A percentile compares a stretch with the other conserved stretches of the same genome.
Evolutionary conservation across 176 grass and related monocot genomes (phyloP).

Genomic region (Tuctoria greenei): DNA sequence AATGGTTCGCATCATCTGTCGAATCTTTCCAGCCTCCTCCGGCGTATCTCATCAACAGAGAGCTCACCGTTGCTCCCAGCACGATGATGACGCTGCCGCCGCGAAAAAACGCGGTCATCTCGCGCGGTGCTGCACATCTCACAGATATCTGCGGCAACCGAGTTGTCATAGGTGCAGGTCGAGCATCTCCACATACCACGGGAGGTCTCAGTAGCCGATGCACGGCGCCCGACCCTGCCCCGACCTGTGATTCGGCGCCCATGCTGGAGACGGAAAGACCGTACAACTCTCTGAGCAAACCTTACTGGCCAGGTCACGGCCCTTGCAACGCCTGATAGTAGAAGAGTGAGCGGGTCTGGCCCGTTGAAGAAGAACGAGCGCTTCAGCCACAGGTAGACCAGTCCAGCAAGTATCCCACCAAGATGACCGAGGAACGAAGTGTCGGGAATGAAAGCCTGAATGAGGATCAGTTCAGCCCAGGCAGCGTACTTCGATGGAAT

Average conservation of each 20-base stretch:
- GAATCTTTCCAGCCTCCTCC: conserved; percentile 76
- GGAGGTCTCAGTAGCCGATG: conserved; percentile 7
- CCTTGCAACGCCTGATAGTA: conserved; percentile 49
- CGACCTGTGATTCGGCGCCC: conserved; percentile 34
- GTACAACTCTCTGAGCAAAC: conserved; percentile 44
- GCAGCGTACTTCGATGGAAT: conserved; percentile 81
- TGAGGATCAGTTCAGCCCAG: conserved; percentile 90
- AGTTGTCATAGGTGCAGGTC: conserved; percentile 87
- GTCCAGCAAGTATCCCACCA: conserved; percentile 77
- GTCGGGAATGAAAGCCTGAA: conserved; percentile 79
- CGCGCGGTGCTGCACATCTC: conserved; percentile 78
- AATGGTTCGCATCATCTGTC: conserved; percentile 41
- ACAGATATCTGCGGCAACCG: conserved; percentile 51
- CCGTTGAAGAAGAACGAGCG: conserved; percentile 44
- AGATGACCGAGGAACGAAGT: conserved; percentile 83
- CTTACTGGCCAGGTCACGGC: conserved; percentile 75
- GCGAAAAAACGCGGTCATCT: conserved; percentile 26
- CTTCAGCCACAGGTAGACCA: conserved; percentile 70
- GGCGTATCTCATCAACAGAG: conserved; percentile 66
- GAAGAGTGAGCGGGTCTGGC: conserved; percentile 43
- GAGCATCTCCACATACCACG: conserved; percentile 66
- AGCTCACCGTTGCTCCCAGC: conserved; percentile 18
- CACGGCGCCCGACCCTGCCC: conserved; percentile 47
- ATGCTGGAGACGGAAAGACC: not conserved
- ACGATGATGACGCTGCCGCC: conserved; percentile 24